phyloP scores from a whole-genome alignment of 768 basidiomycete species.

The Suillus americanus region DNA sequence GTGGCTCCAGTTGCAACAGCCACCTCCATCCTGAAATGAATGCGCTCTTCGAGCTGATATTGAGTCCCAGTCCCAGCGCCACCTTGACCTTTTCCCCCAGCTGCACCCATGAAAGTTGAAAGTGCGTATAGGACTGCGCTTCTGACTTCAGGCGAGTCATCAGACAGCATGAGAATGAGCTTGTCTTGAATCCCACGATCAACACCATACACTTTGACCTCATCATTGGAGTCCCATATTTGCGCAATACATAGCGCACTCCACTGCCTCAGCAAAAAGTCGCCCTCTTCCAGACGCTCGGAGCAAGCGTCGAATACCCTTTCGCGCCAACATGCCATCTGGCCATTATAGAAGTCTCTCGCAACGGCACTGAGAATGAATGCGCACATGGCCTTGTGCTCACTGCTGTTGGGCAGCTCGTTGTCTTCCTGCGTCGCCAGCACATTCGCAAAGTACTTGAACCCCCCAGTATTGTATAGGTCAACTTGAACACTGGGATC shows the following conservation, averaged over 20 bases:
- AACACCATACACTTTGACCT: conserved; percentile 83
- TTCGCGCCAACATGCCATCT: conserved; percentile 80
- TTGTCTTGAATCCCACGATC: conserved; percentile 79
- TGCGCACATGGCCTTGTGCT: conserved; percentile 98
- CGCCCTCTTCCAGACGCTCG: conserved; percentile 80
- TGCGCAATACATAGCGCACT: conserved; percentile 89
- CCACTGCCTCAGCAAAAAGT: conserved; percentile 95
- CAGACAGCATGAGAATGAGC: conserved; percentile 73
- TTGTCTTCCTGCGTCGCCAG: conserved; percentile 66
- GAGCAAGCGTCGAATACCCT: conserved; percentile 87
- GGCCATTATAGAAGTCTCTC: conserved; percentile 86
- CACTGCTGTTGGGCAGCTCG: conserved; percentile 86
- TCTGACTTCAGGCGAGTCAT: conserved; percentile 91
- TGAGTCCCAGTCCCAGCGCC: conserved; percentile 87
- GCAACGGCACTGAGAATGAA: conserved; percentile 91
- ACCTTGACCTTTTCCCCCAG: conserved; percentile 73
- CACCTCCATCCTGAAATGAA: conserved; percentile 87
- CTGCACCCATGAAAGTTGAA: conserved; percentile 91
- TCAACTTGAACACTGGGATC: conserved; percentile 91
- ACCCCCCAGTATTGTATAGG: conserved; percentile 76
- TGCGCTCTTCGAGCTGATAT: conserved; percentile 71
- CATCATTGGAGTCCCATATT: conserved; percentile 93
- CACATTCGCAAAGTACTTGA: conserved; percentile 83
- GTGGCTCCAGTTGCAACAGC: conserved; percentile 88
- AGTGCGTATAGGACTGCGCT: conserved; percentile 89